phyloP scores from a whole-genome alignment of 495 filamentous ascomycete genomes.

The Hyaloscypha hepaticicola region DNA sequence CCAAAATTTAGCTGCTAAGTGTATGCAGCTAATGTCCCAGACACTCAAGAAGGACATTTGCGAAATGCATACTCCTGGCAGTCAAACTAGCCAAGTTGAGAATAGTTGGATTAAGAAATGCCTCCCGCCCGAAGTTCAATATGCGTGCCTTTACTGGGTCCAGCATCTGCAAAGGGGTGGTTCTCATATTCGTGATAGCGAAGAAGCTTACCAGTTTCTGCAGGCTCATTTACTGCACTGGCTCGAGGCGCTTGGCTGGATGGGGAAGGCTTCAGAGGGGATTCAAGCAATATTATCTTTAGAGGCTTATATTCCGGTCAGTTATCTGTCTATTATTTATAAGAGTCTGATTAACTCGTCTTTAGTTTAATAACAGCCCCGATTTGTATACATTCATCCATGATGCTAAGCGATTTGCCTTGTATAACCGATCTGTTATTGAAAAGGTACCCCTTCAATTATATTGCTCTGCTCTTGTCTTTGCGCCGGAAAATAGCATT shows the following conservation, averaged over 20 bases:
- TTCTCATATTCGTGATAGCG: not conserved
- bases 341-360: not conserved
- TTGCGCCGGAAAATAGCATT: not conserved
- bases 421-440: conserved; percentile 3
- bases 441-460: conserved; percentile 4
- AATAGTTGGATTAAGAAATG: not conserved
- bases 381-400: not conserved
- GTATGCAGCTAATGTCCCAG: conserved; percentile 27
- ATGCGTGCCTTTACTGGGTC: conserved; percentile 11
- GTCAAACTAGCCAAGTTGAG: not conserved
- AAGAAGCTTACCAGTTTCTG: not conserved
- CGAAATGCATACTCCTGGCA: not conserved
- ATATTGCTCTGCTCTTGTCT: conserved; percentile 5
- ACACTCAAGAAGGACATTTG: conserved; percentile 5
- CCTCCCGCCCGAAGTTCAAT: not conserved
- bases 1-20: conserved; percentile 23
- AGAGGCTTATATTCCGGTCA: not conserved
- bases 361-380: not conserved
- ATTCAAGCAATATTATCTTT: no score
- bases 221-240: not conserved
- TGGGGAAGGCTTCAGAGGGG: not conserved
- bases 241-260: not conserved
- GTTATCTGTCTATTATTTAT: not conserved
- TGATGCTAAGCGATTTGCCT: not conserved
- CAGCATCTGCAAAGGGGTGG: no score